Percentiles rank a stretch among this genome's conserved stretches.
These are phyloP conservation scores for Tuber umbilicatum DNA, from an alignment of 495 filamentous ascomycete species.

Conservation along the genomic window DNA sequence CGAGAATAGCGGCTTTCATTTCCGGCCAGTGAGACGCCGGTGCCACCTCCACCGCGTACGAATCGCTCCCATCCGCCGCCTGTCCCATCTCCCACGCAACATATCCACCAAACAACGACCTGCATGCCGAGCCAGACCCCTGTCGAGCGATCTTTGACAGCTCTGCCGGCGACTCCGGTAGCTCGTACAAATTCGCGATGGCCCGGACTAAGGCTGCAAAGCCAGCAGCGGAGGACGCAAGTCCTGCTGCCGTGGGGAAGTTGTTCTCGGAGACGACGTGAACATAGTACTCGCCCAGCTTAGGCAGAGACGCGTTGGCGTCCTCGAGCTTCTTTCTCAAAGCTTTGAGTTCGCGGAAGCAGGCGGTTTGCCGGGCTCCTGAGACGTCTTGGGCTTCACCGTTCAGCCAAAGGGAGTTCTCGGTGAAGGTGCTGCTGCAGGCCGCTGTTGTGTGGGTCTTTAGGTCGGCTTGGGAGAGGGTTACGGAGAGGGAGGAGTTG, in stretches of 20 bases:
- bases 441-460: slow-evolving; percentile 94
- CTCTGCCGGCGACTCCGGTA: slow-evolving; percentile 68
- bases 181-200: slow-evolving; percentile 83
- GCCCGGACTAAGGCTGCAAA: slow-evolving; percentile 91
- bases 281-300: slow-evolving; percentile 65
- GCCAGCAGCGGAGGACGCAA: slow-evolving; percentile 85
- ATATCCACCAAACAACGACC: slow-evolving; percentile 86
- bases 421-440: slow-evolving; percentile 68
- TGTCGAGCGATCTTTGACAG: slow-evolving; percentile 88
- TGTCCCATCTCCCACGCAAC: slow-evolving; percentile 82
- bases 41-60: slow-evolving; percentile 76
- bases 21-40: slow-evolving; percentile 83
- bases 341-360: slow-evolving; percentile 73
- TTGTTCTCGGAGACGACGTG: slow-evolving; percentile 91
- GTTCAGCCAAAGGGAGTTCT: slow-evolving; percentile 79
- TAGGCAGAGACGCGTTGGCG: slow-evolving; percentile 62
- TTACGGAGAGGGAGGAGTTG: slow-evolving; percentile 93
- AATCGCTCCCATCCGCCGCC: slow-evolving; percentile 70
- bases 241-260: slow-evolving; percentile 96
- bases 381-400: slow-evolving; percentile 73
- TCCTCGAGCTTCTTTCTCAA: slow-evolving; percentile 69
- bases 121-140: slow-evolving; percentile 88
- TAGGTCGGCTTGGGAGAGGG: slow-evolving; percentile 86
- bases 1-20: slow-evolving; percentile 85
- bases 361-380: slow-evolving; percentile 80